phyloP scores from a whole-genome alignment of 805 yeast genomes.

The fission yeast (Schizosaccharomyces pombe) region DNA sequence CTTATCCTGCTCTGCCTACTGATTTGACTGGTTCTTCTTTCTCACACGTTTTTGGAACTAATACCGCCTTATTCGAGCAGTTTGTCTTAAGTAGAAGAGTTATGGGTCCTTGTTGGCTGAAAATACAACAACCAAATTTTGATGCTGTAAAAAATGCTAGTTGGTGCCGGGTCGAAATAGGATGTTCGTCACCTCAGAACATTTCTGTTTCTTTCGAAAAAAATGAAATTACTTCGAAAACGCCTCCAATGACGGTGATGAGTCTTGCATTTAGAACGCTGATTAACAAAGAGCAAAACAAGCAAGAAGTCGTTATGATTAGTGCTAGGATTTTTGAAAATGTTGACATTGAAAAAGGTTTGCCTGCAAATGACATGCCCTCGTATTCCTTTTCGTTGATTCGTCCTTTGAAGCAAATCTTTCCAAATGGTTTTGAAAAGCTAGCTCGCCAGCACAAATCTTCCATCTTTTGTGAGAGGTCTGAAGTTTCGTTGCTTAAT shows the following conservation, averaged over 20 bases:
- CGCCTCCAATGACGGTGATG: slow-evolving; percentile 50
- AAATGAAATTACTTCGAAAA: slow-evolving; percentile 10
- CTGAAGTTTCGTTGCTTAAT: slow-evolving; percentile 50
- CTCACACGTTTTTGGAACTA: slow-evolving; percentile 56
- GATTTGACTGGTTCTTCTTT: slow-evolving; percentile 57
- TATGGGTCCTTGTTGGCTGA: slow-evolving; percentile 97
- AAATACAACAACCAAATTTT: slow-evolving; percentile 41
- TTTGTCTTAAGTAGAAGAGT: slow-evolving; percentile 61
- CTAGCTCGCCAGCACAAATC: slow-evolving; percentile 22
- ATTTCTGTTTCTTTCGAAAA: slow-evolving; percentile 25
- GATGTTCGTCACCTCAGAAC: slow-evolving; percentile 19
- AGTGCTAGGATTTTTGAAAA: slow-evolving; percentile 49
- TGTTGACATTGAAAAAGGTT: slow-evolving; percentile 48
- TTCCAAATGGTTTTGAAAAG: slow-evolving; percentile 50
- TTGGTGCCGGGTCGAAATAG: slow-evolving; percentile 59
- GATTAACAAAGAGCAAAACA: slow-evolving; percentile 47
- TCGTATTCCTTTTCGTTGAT: slow-evolving; percentile 44
- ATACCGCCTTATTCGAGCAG: slow-evolving; percentile 52
- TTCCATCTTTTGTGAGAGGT: slow-evolving; percentile 34
- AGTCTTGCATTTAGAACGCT: slow-evolving; percentile 61
- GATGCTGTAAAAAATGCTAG: slow-evolving; percentile 36
- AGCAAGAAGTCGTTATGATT: slow-evolving; percentile 71
- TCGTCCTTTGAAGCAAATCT: slow-evolving; percentile 40
- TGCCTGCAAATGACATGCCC: slow-evolving; percentile 36
- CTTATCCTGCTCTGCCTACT: slow-evolving; percentile 25